Conservation (phyloP, 2,329 filamentous ascomycete genomes). For the Moelleriella libera region DNA sequence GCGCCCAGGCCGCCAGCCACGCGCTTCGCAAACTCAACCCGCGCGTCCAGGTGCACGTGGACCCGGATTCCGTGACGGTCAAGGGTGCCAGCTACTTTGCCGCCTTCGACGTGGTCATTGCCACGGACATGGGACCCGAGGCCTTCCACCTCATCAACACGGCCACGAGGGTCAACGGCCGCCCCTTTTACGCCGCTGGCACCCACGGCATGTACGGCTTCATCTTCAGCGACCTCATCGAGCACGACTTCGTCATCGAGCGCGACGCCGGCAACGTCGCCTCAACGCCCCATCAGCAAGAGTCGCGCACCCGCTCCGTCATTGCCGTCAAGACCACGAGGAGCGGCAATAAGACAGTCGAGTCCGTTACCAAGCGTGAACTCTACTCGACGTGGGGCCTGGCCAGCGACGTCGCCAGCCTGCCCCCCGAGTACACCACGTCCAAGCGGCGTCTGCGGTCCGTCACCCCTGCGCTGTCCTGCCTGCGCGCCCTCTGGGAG, state of each 20-base stretch:
- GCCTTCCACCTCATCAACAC: constrained; percentile 72
- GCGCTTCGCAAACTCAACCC: constrained; percentile 80
- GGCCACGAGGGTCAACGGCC: constrained; percentile 61
- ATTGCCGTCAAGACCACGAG: constrained; percentile 57
- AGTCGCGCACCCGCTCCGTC: constrained; percentile 67
- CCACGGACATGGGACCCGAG: constrained; percentile 69
- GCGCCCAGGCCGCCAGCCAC: constrained; percentile 66
- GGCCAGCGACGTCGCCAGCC: constrained; percentile 61
- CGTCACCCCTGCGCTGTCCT: constrained; percentile 75
- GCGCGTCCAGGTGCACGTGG: constrained; percentile 62
- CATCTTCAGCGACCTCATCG: constrained; percentile 84
- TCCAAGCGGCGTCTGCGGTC: constrained; percentile 55
- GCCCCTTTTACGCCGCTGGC: constrained; percentile 79
- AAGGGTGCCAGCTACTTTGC: constrained; percentile 65
- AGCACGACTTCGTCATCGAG: constrained; percentile 81
- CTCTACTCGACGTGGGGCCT: constrained; percentile 77
- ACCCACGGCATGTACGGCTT: constrained; percentile 88
- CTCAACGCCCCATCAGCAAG: constrained; percentile 46
- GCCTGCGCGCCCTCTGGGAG: constrained; percentile 80
- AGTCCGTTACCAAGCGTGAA: constrained; percentile 85
- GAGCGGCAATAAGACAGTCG: constrained; percentile 54
- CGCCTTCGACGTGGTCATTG: constrained; percentile 74
- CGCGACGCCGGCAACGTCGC: constrained; percentile 66
- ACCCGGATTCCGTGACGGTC: constrained; percentile 50
- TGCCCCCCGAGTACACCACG: constrained; percentile 53